Conservation (phyloP, 768 basidiomycete genomes). For the Exidia glandulosa region DNA sequence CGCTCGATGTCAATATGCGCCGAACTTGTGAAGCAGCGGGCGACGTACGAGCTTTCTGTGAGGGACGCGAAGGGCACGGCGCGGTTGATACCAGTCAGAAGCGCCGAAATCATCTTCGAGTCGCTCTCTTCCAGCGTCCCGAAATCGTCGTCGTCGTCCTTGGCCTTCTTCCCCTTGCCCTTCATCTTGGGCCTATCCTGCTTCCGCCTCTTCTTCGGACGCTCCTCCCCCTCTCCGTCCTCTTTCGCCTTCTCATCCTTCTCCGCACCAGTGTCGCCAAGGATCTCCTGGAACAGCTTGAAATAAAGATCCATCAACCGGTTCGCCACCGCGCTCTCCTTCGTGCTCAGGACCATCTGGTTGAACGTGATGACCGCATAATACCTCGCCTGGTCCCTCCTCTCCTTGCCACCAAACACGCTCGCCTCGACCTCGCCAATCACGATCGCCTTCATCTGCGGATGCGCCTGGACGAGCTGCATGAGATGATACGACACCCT, state of each 20-base stretch:
- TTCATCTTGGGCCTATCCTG: not conserved
- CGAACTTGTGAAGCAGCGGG: not conserved
- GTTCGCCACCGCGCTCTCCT: slow-evolving; percentile 53
- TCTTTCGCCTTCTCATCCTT: slow-evolving; percentile 20
- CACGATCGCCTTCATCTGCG: slow-evolving; percentile 83
- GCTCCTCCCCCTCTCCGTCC: slow-evolving; percentile 14
- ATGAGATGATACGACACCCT: slow-evolving; percentile 84
- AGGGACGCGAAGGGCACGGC: slow-evolving; percentile 87
- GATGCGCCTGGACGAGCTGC: slow-evolving; percentile 81
- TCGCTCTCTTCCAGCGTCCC: slow-evolving; percentile 68
- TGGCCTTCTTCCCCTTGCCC: slow-evolving; percentile 29
- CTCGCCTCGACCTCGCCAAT: slow-evolving; percentile 78
- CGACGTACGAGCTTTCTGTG: slow-evolving; percentile 49
- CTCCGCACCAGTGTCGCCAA: slow-evolving; percentile 44
- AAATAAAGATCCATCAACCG: slow-evolving; percentile 86
- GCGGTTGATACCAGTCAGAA: slow-evolving; percentile 89
- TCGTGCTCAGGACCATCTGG: slow-evolving; percentile 64
- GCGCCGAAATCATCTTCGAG: slow-evolving; percentile 76
- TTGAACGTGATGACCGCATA: slow-evolving; percentile 92
- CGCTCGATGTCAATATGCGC: not conserved
- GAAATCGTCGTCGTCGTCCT: slow-evolving; percentile 50
- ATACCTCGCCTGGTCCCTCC: slow-evolving; percentile 58
- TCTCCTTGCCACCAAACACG: slow-evolving; percentile 42
- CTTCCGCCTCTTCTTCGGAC: slow-evolving; percentile 1
- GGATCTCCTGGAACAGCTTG: slow-evolving; percentile 80